Percentiles rank a stretch among this genome's conserved stretches.
These are phyloP conservation scores for Gypsophila paniculata DNA, from an alignment of 179 eudicot species.

Conservation along the genomic window DNA sequence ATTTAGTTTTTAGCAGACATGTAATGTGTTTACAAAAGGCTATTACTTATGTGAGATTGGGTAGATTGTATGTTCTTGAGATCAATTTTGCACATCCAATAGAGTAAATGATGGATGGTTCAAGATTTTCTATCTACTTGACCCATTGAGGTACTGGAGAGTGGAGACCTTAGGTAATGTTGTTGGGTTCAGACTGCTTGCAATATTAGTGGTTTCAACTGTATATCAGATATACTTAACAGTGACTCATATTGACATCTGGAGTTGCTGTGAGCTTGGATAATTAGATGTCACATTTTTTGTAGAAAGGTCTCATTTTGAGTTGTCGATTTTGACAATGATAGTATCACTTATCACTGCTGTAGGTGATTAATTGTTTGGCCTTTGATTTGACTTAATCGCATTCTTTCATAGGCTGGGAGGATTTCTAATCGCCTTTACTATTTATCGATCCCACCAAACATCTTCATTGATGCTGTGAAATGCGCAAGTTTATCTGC, in stretches of 20 bases:
- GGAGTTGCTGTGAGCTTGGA: neutral
- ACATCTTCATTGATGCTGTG: constrained; percentile 84
- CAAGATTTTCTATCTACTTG: neutral
- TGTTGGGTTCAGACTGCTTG: neutral
- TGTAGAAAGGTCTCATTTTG: neutral
- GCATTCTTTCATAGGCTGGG: constrained; percentile 52
- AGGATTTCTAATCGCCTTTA: constrained; percentile 78
- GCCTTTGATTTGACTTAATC: constrained; percentile 6
- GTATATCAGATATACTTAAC: neutral
- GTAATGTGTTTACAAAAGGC: neutral
- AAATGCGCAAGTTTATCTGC: constrained; percentile 78
- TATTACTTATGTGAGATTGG: neutral
- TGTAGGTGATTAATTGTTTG: neutral
- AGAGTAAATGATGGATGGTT: constrained; percentile 1
- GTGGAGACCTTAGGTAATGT: neutral
- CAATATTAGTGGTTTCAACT: neutral
- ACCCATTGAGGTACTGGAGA: neutral
- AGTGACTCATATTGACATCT: neutral
- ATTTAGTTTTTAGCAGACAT: neutral
- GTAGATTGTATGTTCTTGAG: neutral
- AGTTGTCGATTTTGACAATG: neutral
- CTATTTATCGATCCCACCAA: constrained; percentile 93
- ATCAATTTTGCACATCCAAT: neutral
- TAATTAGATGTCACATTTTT: constrained; percentile 9
- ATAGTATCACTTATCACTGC: neutral